Evolutionary conservation across 805 yeast genomes (phyloP).

Genomic region (Metschnikowia amazonensis): DNA sequence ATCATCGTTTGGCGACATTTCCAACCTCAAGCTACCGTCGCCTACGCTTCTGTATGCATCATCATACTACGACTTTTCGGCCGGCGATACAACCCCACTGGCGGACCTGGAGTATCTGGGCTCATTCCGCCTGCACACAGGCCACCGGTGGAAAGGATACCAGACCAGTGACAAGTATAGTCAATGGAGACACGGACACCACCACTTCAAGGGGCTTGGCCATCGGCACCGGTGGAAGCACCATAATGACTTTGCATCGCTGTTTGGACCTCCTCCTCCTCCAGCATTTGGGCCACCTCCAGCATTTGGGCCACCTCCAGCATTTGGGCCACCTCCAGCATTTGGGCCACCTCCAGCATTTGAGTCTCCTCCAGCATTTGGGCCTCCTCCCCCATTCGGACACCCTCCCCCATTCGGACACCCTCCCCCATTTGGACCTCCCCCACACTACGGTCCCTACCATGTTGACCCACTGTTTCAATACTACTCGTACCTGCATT

Average conservation of each 20-base stretch:
- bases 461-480: conserved; percentile 6
- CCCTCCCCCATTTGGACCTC: conserved; percentile 11
- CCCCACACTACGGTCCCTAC: conserved; percentile 1
- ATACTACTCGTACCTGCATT: conserved; percentile 3
- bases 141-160: neutral
- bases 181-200: conserved; percentile 2
- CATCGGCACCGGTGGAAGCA: neutral
- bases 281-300: conserved; percentile 4
- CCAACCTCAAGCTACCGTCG: conserved; percentile 9
- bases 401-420: conserved; percentile 12
- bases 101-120: conserved; percentile 4
- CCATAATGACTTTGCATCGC: conserved; percentile 1
- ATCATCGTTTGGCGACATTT: neutral
- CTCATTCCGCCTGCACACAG: neutral
- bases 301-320: too few relatives aligned
- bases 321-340: too few relatives aligned
- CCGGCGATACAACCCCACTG: conserved; percentile 3
- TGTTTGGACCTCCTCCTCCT: conserved; percentile 13
- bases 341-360: too few relatives aligned
- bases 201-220: neutral
- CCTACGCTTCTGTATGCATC: conserved; percentile 14
- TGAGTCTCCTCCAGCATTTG: too few relatives aligned
- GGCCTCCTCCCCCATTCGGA: too few relatives aligned
- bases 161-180: neutral
- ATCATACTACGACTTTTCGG: conserved; percentile 4